phyloP scores from a whole-genome alignment of 108 stramenopile species.

The Stephanodiscus minutulus region DNA sequence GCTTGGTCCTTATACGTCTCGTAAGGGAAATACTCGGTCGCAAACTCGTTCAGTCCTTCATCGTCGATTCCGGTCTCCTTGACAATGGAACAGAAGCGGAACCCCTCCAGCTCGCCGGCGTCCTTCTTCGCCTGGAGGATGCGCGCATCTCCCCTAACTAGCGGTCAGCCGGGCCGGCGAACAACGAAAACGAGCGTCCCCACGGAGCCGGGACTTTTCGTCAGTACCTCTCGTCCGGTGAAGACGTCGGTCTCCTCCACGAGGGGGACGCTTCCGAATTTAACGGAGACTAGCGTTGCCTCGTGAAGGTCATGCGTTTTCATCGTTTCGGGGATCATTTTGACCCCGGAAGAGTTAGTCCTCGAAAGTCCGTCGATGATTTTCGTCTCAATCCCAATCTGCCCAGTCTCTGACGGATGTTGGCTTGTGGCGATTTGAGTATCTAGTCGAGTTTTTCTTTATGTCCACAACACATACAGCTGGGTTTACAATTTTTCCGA shows the following conservation, averaged over 20 bases:
- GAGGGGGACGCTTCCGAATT: slow-evolving; percentile 9
- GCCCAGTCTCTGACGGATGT: no score
- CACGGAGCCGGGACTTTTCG: slow-evolving; percentile 9
- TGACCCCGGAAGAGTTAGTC: neutral
- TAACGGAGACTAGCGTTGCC: slow-evolving; percentile 24
- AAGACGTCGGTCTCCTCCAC: slow-evolving; percentile 31
- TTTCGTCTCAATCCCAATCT: no score
- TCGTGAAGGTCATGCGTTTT: slow-evolving; percentile 23
- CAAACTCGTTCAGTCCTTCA: slow-evolving; percentile 68
- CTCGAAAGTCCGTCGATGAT: neutral
- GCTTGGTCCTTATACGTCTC: slow-evolving; percentile 69
- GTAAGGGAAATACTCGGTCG: slow-evolving; percentile 62
- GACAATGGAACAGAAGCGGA: slow-evolving; percentile 59
- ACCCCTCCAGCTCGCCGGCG: slow-evolving; percentile 50
- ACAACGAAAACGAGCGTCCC: slow-evolving; percentile 53
- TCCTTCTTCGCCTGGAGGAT: slow-evolving; percentile 25
- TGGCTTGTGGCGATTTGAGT: no score
- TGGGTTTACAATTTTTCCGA: no score
- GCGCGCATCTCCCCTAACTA: slow-evolving; percentile 38
- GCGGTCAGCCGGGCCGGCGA: slow-evolving; percentile 54
- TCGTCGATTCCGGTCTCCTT: slow-evolving; percentile 87
- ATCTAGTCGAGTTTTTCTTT: no score
- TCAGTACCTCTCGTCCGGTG: slow-evolving; percentile 22
- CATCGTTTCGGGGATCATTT: slow-evolving; percentile 29
- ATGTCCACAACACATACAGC: no score